Evolutionary conservation across 495 filamentous ascomycete genomes (phyloP).

Genomic region (Cercophora sp.): DNA sequence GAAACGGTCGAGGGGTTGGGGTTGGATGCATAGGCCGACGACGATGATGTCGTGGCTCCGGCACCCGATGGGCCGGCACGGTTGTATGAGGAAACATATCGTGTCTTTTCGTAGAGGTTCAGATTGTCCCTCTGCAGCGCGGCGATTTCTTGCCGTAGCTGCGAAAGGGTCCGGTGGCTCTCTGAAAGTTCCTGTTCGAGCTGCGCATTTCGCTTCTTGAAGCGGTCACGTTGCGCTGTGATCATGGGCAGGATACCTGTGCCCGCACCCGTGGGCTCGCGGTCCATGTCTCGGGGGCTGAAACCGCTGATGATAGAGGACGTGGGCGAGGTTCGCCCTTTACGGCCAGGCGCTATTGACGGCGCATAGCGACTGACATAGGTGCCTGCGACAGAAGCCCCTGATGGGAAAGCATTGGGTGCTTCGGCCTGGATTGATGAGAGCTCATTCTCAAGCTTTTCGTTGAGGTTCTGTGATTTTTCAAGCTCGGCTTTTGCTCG

Average conservation of each 20-base stretch:
- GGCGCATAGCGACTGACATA: slow-evolving; percentile 79
- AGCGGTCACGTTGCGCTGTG: slow-evolving; percentile 93
- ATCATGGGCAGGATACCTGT: slow-evolving; percentile 97
- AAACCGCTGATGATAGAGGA: slow-evolving; percentile 97
- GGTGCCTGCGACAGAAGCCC: slow-evolving; percentile 89
- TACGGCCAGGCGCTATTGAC: slow-evolving; percentile 59
- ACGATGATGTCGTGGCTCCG: slow-evolving; percentile 56
- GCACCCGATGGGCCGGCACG: slow-evolving; percentile 52
- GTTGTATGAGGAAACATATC: slow-evolving; percentile 91
- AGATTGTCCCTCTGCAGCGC: slow-evolving; percentile 95
- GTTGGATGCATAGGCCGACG: slow-evolving; percentile 67
- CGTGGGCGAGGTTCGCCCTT: slow-evolving; percentile 76
- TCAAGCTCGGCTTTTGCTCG: slow-evolving; percentile 82
- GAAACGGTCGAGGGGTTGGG: slow-evolving; percentile 67
- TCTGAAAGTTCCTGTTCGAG: slow-evolving; percentile 89
- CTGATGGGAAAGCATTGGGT: slow-evolving; percentile 75
- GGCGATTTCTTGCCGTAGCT: slow-evolving; percentile 84
- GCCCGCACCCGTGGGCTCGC: slow-evolving; percentile 68
- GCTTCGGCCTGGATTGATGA: slow-evolving; percentile 80
- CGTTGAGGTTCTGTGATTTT: slow-evolving; percentile 75
- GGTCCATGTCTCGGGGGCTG: slow-evolving; percentile 70
- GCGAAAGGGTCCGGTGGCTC: slow-evolving; percentile 72
- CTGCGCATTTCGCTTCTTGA: slow-evolving; percentile 92
- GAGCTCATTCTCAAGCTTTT: slow-evolving; percentile 89
- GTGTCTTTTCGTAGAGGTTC: slow-evolving; percentile 94